Percentiles rank a stretch among this genome's conserved stretches.
Conservation (phyloP, 2,329 filamentous ascomycete species). For the Aspergillus ustus region DNA sequence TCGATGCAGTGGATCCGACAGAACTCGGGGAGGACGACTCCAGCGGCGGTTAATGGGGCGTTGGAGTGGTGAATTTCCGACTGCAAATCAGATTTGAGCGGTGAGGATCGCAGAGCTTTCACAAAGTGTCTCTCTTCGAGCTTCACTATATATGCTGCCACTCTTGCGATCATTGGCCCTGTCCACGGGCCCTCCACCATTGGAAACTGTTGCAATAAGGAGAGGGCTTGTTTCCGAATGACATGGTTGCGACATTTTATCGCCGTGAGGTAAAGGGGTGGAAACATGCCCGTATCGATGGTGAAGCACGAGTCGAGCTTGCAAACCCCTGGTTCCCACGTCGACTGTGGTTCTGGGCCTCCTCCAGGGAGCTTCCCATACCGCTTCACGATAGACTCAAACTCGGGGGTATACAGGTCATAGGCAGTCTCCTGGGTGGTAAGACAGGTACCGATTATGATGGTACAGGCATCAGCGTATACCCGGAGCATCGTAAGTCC, state of each 20-base stretch:
- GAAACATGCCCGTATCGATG: neutral
- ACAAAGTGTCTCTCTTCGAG: neutral
- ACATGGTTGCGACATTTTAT: neutral
- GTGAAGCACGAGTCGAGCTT: neutral
- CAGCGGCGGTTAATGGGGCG: neutral
- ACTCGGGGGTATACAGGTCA: neutral
- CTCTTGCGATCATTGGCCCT: neutral
- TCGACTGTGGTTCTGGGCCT: neutral
- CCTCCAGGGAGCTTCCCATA: neutral
- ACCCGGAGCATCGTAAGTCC: neutral
- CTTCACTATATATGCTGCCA: neutral
- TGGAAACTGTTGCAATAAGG: neutral
- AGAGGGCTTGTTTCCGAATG: neutral
- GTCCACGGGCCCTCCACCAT: conserved; percentile 9
- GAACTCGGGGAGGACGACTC: neutral
- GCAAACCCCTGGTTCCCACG: neutral
- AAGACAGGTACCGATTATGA: neutral
- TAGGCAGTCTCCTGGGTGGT: conserved; percentile 3
- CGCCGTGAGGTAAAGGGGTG: conserved; percentile 1
- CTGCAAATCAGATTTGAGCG: neutral
- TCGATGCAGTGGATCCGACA: conserved; percentile 1
- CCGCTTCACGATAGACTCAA: neutral
- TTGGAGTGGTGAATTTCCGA: neutral
- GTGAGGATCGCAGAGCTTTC: neutral
- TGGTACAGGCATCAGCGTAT: neutral